Base-by-base conservation (phyloP, 176 grass and related monocot species). In the Luzula sylvatica region DNA sequence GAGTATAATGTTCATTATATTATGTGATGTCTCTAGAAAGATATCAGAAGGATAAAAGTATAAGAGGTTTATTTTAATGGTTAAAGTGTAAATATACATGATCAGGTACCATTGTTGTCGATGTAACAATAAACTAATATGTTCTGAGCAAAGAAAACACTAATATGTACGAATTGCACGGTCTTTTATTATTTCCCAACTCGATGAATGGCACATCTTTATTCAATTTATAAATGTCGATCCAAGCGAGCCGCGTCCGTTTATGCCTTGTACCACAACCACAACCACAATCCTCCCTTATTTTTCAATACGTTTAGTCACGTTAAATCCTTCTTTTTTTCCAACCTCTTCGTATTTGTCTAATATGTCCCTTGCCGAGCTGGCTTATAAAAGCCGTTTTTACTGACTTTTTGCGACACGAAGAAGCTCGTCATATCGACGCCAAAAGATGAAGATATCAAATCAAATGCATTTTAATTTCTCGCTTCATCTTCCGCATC, bases 371-470 rank as follows among this genome's bases (percentile, higher is more conserved):
- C 53, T 52, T 28, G 46, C 42, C 12, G 58, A 25, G 3, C 51
- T 16, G 0, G 14, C 8, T 18, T 42, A 53, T 4, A 65, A 12
- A 46, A 78, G 50, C 60, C 67, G 52, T 52, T 71, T 44, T 49
- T 56, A 7, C 17, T 18, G 7, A 5, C 15, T 40, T 42, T 41
- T 13, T 19, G 13, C 13, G 52, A 24, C 7, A 22, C 21, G 23
- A 78, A 66, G 8, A 72, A 27, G 12, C 67, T 43, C 7, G 75
- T 58, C 20, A 78, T 30, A n/a, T 78, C 75, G 19, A 59, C 48
- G 2, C 30, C 28, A 4, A 56, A 30, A 26, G 60, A 71, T 16
- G 66, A 30, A 55, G 67, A 42, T 24, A 78, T 78, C 9, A 72
- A 48, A 19, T 78, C 52, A 12, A 72, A 78, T 8, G 75, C 67